Conservation (phyloP, 2,329 filamentous ascomycete genomes). For the Ophiostoma montium region DNA sequence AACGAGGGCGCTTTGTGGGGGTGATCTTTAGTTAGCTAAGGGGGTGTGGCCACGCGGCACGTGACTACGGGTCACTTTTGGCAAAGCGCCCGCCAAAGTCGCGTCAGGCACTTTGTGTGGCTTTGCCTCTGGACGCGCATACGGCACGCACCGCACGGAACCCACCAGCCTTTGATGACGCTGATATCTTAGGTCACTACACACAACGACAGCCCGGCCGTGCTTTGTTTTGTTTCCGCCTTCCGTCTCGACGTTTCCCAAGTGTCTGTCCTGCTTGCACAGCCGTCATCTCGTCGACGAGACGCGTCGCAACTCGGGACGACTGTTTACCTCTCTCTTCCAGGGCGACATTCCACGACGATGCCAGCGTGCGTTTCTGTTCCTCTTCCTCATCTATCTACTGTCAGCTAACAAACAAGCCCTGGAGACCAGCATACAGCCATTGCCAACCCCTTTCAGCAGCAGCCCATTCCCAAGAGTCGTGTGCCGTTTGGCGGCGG, state of each 20-base stretch:
- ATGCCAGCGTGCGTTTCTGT: conserved; percentile 13
- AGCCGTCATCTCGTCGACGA: background rate
- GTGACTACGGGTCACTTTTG: conserved; percentile 6
- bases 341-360: background rate
- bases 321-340: too few relatives aligned
- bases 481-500: background rate
- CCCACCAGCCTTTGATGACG: background rate
- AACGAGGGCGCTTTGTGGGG: background rate
- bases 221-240: background rate
- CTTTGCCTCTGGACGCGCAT: background rate
- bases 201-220: background rate
- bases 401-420: conserved; percentile 26
- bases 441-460: conserved; percentile 65
- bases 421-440: conserved; percentile 54
- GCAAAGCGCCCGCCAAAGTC: background rate
- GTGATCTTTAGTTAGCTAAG: background rate
- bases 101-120: background rate
- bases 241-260: too few relatives aligned
- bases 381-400: background rate
- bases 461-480: conserved; percentile 1
- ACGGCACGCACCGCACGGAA: background rate
- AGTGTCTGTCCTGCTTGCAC: too few relatives aligned
- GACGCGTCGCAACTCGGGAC: conserved; percentile 6
- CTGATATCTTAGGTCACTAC: background rate
- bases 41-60: background rate